Conservation (phyloP, 2,329 filamentous ascomycete genomes). For the Tolypocladium endophyticum region DNA sequence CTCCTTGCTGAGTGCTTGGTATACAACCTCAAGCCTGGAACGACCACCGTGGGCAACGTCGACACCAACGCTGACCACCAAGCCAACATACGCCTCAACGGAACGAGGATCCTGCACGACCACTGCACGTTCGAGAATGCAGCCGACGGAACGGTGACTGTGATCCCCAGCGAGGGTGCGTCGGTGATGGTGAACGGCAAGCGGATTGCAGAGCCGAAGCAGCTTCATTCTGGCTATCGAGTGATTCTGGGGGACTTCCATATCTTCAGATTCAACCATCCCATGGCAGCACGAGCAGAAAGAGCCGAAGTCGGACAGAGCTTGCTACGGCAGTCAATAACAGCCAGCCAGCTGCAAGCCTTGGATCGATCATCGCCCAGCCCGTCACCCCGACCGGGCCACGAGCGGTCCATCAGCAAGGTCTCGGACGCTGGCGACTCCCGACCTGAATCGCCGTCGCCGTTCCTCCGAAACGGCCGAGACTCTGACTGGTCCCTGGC, state of each 20-base stretch:
- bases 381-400: constrained; percentile 42
- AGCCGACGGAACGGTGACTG: constrained; percentile 80
- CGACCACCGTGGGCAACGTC: constrained; percentile 88
- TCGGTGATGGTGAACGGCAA: constrained; percentile 97
- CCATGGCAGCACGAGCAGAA: constrained; percentile 88
- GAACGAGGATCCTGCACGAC: constrained; percentile 81
- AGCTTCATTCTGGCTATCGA: constrained; percentile 83
- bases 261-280: constrained; percentile 97
- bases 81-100: constrained; percentile 87
- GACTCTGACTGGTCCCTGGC: constrained; percentile 96
- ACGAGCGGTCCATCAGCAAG: constrained; percentile 74
- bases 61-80: constrained; percentile 66
- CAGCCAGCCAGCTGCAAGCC: constrained; percentile 47
- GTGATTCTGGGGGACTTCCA: constrained; percentile 97
- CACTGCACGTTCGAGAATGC: constrained; percentile 90
- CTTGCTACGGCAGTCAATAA: constrained; percentile 72
- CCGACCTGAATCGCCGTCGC: constrained; percentile 69
- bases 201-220: constrained; percentile 74
- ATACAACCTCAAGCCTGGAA: constrained; percentile 94
- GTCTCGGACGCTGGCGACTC: constrained; percentile 71
- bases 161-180: constrained; percentile 82
- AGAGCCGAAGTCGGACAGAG: constrained; percentile 73
- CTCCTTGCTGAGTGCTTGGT: constrained; percentile 91
- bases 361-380: constrained; percentile 52
- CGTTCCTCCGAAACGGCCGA: constrained; percentile 51